Conservation (phyloP, 2,329 filamentous ascomycete species). For the Chaetothyriales sp. region DNA sequence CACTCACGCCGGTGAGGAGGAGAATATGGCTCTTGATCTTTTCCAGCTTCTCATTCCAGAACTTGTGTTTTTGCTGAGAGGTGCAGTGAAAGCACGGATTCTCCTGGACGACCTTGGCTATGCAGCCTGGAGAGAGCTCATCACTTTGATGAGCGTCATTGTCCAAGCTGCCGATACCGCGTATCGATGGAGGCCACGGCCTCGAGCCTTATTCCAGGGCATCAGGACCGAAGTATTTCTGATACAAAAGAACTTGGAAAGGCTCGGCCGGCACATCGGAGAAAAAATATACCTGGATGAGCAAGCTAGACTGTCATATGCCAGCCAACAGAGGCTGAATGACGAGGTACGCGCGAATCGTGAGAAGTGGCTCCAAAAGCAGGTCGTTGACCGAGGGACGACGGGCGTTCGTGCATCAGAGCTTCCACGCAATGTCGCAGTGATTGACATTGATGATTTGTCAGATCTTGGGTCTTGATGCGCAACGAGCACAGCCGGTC, state of each 20-base stretch:
- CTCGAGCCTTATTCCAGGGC: neutral
- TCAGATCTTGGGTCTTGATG: neutral
- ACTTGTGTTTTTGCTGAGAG: conserved; percentile 6
- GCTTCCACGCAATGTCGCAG: neutral
- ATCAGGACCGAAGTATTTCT: neutral
- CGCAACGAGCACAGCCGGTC: too few species aligned
- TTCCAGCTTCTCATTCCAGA: conserved; percentile 12
- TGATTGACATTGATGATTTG: conserved; percentile 11
- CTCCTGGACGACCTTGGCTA: conserved; percentile 2
- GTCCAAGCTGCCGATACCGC: conserved; percentile 1
- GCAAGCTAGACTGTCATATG: neutral
- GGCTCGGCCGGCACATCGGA: neutral
- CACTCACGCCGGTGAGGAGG: conserved; percentile 1
- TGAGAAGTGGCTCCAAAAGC: neutral
- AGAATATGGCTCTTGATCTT: conserved; percentile 8
- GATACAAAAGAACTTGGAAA: neutral
- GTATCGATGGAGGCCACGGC: conserved; percentile 2
- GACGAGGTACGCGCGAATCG: neutral
- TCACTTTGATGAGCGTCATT: conserved; percentile 4
- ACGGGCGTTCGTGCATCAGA: neutral
- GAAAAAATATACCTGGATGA: neutral
- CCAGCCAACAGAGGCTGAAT: neutral
- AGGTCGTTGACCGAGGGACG: neutral
- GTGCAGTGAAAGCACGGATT: conserved; percentile 6
- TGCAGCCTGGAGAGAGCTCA: conserved; percentile 4